Evolutionary conservation across 805 yeast genomes (phyloP), one percentile per base, ranked within the genome.

Genomic region (Spathaspora arborariae): DNA sequence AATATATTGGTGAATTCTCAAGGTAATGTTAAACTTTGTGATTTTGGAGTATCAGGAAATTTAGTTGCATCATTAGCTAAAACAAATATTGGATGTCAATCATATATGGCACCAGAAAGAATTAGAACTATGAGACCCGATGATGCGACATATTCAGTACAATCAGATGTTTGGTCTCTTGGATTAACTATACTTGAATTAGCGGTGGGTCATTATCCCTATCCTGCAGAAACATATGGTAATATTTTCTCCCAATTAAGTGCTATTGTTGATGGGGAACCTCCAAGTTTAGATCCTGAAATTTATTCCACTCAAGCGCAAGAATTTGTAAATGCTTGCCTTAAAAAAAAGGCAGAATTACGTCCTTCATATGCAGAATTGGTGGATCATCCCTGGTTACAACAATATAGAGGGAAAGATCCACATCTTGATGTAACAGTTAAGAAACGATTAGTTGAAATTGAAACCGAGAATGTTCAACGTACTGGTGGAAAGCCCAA

Each of bases 41-140:
- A 92, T 68, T 92, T 92, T 65, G 99, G 99, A 45, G 99, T 92
- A 19, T 81, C 90, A 45, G 98, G 98, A 16, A 92, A 92, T 60
- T 71, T 92, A 51, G 98, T 94, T 19, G 96, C 97, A 2, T 88
- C 96, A 0, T 74, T 92, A 56, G 98, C 98, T 13, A 83, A 89
- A 58, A 92, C 99, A 0, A 92, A 94, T 57, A 89, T 92, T 54
- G 99, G 99, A 4, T 92, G 99, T 67, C 99, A 94, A 67, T 86
- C 96, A 1, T 92, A 92, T 65, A 94, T 94, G 98, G 98, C 98
- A 1, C 99, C 99, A 1, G 99, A 92, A 63, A 79, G 99, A 59
- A 94, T 94, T 56, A 82, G 84, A 59, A 80, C 87, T 0, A 57
- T 77, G 50, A 82, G 72, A 52, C 92, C 90, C 1, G 90, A 85